Conservation (phyloP, 2,329 filamentous ascomycete species). For the Aspergillus alliaceus region DNA sequence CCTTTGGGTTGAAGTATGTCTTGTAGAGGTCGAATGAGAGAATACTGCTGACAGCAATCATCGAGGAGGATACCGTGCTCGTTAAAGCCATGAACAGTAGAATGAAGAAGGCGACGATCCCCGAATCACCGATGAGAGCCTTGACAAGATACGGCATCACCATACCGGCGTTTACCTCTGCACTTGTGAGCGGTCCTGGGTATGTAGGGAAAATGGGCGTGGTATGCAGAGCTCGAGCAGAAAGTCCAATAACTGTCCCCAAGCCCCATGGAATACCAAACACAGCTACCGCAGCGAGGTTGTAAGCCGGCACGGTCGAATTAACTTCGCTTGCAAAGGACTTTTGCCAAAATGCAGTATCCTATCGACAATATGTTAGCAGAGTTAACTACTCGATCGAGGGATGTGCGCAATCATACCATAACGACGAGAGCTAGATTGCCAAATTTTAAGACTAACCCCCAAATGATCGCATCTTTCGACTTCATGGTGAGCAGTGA, state of each 20-base stretch:
- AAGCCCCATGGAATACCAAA: constrained; percentile 51
- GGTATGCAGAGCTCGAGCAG: constrained; percentile 47
- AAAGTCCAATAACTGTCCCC: constrained; percentile 49
- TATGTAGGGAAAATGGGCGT: constrained; percentile 49
- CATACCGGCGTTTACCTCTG: constrained; percentile 45
- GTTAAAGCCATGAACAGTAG: constrained; percentile 55
- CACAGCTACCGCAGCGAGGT: constrained; percentile 46
- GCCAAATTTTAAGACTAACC: constrained; percentile 50
- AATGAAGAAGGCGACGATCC: constrained; percentile 47
- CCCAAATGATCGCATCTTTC: constrained; percentile 45
- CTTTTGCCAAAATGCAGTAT: constrained; percentile 57
- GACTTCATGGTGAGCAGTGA: constrained; percentile 53
- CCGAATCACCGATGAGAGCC: constrained; percentile 45
- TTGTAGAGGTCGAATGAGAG: constrained; percentile 53
- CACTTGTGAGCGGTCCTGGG: constrained; percentile 40
- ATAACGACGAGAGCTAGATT: constrained; percentile 53
- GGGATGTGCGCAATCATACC: constrained; percentile 30
- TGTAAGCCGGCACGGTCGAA: constrained; percentile 50
- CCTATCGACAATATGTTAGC: constrained; percentile 15
- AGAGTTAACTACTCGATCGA: no score
- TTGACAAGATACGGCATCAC: constrained; percentile 51
- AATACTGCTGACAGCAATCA: constrained; percentile 55
- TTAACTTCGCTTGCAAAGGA: constrained; percentile 51
- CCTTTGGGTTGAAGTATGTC: constrained; percentile 51
- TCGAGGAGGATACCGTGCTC: constrained; percentile 50